These are phyloP conservation scores for Neurospora discreta DNA, from an alignment of 495 filamentous ascomycete species.

Conservation along the genomic window DNA sequence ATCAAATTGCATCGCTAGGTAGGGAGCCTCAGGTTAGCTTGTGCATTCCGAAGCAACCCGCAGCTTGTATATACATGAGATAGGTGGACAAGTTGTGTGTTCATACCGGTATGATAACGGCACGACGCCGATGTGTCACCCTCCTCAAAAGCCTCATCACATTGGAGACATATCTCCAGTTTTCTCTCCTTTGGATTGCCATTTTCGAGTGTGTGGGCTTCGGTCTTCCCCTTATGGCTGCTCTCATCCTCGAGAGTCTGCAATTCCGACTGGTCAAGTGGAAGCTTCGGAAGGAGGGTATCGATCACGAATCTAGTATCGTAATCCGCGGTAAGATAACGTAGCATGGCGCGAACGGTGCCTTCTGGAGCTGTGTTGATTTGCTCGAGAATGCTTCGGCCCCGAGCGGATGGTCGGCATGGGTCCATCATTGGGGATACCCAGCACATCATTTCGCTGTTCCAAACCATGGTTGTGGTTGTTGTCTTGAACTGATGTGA, in stretches of 20 bases:
- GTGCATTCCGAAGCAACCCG: not conserved
- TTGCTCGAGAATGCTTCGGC: not conserved
- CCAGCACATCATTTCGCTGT: not conserved
- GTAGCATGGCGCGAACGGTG: not conserved
- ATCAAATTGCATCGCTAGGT: not conserved
- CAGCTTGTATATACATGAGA: not conserved
- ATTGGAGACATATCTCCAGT: not conserved
- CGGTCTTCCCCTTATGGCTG: not conserved
- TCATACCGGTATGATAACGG: not conserved
- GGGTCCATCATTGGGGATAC: not conserved
- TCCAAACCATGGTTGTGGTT: not conserved
- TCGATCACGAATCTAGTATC: not conserved
- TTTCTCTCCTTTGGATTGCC: not conserved
- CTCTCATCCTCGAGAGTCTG: not conserved
- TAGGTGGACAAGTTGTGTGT: not conserved
- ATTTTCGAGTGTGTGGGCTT: not conserved
- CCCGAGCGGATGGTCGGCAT: not conserved
- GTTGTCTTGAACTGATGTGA: not conserved
- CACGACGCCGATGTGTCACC: not conserved
- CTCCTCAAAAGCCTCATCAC: not conserved
- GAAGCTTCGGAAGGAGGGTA: not conserved
- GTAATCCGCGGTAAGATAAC: not conserved
- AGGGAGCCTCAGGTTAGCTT: not conserved
- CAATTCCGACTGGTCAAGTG: not conserved
- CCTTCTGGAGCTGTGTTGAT: not conserved